A percentile compares a stretch with the other conserved stretches of the same genome.
phyloP scores from a whole-genome alignment of 768 basidiomycete genomes.

The Pulveroboletus sp. region DNA sequence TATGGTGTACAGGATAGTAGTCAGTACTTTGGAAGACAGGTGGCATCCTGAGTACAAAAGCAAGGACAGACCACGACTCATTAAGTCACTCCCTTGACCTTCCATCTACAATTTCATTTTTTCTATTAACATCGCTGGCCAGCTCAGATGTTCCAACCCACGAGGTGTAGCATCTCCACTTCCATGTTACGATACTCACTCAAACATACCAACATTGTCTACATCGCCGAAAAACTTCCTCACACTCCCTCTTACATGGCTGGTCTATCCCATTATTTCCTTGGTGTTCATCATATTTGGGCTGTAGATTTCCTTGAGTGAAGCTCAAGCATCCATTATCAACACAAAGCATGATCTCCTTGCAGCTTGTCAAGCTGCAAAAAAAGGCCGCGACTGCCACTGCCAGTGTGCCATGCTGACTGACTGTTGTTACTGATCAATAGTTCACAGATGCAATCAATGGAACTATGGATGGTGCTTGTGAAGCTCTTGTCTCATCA shows the following conservation, averaged over 20 bases:
- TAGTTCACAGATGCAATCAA: conserved; percentile 78
- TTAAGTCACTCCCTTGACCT: conserved; percentile 15
- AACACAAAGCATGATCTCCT: conserved; percentile 75
- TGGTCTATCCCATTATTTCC: conserved; percentile 87
- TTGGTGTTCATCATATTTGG: conserved; percentile 85
- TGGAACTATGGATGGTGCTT: conserved; percentile 71
- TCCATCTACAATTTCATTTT: no score
- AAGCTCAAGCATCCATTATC: conserved; percentile 62
- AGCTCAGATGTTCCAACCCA: conserved; percentile 33
- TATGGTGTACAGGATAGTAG: no score
- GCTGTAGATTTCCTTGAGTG: conserved; percentile 65
- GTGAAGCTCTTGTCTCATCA: conserved; percentile 64
- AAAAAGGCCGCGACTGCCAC: conserved; percentile 76
- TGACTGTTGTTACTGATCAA: conserved; percentile 80
- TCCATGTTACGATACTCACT: conserved; percentile 54
- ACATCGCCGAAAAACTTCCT: conserved; percentile 76
- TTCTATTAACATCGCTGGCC: conserved; percentile 35
- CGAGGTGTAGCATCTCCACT: conserved; percentile 41
- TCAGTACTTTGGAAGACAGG: no score
- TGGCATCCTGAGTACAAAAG: conserved; percentile 25
- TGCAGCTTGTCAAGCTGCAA: conserved; percentile 80
- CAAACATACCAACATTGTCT: conserved; percentile 46
- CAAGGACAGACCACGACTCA: conserved; percentile 7
- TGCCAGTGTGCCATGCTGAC: conserved; percentile 82
- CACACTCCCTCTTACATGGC: conserved; percentile 86